Conservation (phyloP, 768 basidiomycete genomes). For the Calocybe cyanea region DNA sequence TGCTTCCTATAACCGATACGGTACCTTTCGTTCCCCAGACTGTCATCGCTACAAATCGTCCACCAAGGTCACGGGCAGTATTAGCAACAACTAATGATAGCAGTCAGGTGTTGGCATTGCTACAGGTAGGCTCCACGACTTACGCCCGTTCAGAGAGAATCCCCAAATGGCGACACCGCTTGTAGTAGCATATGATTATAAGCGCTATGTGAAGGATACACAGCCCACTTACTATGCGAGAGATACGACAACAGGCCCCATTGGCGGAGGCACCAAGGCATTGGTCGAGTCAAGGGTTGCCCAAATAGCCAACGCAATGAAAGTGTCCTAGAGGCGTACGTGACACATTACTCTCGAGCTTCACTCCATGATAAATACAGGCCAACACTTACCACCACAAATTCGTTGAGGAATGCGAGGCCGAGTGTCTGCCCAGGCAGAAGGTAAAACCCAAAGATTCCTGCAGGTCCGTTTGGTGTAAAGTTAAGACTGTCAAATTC, state of each 20-base stretch:
- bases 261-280: constrained; percentile 47
- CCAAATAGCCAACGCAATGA: constrained; percentile 51
- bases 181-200: neutral
- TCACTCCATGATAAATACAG: neutral
- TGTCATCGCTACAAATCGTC: constrained; percentile 55
- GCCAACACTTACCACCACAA: constrained; percentile 39
- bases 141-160: constrained; percentile 48
- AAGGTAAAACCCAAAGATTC: constrained; percentile 51
- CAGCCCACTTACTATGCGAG: constrained; percentile 50
- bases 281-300: constrained; percentile 56
- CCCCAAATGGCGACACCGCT: constrained; percentile 62
- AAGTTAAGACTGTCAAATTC: constrained; percentile 24
- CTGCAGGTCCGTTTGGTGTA: constrained; percentile 42
- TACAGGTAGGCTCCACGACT: constrained; percentile 10
- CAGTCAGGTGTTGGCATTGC: neutral
- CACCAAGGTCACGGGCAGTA: constrained; percentile 66
- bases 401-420: constrained; percentile 51
- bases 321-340: constrained; percentile 30
- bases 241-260: constrained; percentile 49
- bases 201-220: neutral
- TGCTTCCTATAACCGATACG: neutral
- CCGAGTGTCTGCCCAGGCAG: constrained; percentile 41
- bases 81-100: constrained; percentile 50
- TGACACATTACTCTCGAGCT: neutral
- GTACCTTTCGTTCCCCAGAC: constrained; percentile 52